These are phyloP conservation scores for Dichotomocladium elegans DNA, from an alignment of 371 early-diverging fungal genomes.

Conservation along the genomic window DNA sequence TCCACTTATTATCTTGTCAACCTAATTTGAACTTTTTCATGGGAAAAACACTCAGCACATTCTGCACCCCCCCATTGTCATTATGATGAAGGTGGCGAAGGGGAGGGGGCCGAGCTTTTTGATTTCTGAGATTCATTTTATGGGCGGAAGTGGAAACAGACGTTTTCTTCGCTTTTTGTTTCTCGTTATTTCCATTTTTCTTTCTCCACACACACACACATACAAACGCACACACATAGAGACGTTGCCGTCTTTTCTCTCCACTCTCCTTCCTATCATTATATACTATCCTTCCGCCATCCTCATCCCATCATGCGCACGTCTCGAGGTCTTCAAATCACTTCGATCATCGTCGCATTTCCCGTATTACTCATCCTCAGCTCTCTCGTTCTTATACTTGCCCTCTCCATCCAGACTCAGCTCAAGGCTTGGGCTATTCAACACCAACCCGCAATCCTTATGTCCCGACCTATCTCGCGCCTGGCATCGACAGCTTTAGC, in stretches of 20 bases:
- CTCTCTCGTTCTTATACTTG: slow-evolving; percentile 13
- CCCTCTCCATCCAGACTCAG: slow-evolving; percentile 10
- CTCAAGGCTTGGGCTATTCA: slow-evolving; percentile 7
- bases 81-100: too few relatives aligned
- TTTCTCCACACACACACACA: neutral
- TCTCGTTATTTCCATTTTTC: neutral
- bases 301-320: slow-evolving; percentile 12
- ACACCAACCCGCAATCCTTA: neutral
- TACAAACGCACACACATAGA: neutral
- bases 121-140: too few relatives aligned
- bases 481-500: slow-evolving; percentile 8
- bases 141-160: neutral
- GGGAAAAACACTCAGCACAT: too few relatives aligned
- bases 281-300: too few relatives aligned
- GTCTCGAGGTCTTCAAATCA: slow-evolving; percentile 14
- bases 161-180: neutral
- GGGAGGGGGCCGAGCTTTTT: too few relatives aligned
- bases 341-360: slow-evolving; percentile 15
- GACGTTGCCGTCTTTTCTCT: too few relatives aligned
- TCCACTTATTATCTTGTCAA: too few relatives aligned
- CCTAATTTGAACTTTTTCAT: too few relatives aligned
- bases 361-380: slow-evolving; percentile 16
- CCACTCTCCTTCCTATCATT: neutral
- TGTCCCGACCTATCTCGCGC: slow-evolving; percentile 3
- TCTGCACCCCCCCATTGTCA: too few relatives aligned